Base-by-base conservation (phyloP, 352 stramenopile species). In the Phytophthora sansomeana region DNA sequence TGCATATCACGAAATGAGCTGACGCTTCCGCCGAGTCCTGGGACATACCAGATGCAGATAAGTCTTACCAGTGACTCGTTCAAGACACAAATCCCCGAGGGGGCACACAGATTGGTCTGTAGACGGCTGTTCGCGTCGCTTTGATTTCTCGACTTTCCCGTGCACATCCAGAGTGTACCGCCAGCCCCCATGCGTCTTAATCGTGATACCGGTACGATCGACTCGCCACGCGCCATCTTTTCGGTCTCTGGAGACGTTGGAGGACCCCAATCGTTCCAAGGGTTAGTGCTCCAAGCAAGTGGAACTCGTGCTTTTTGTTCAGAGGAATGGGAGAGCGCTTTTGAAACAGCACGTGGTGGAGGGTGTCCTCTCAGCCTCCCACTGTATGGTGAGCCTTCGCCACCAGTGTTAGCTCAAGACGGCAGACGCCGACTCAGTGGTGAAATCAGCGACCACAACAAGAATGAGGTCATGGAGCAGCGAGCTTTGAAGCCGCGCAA, bases 261-360 rank as follows among this genome's bases (percentile, higher is more conserved):
- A 36, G 7, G 16, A 4, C 47, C 19, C n/a, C 6, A 35, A 29
- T 29, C 48, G 29, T 43, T 56, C 17, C 48, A 43, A 43, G 48
- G 48, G 48, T 56, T 56, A 56, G 48, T 43, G 28, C 19, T 56
- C 11, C 32, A 56, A 24, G 48, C 48, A 32, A 43, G 48, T 32
- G 48, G 48, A 29, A 30, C 8, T 10, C 47, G 24, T 33, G 11
- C 28, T 51, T 28, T 11, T 16, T 24, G 29, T 19, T 36, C 46
- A 28, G 47, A 54, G 47, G 26, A 54, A 11, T 41, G 47, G 47
- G 47, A 42, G 47, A 54, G 47, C 29, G 47, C 11, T n/a, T 13
- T 41, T 13, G 35, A 41, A 41, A 41, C 35, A 41, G 47, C 47
- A 41, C 26, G 16, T 29, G 46, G 46, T 39, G 46, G 16, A n/a